phyloP scores from a whole-genome alignment of 805 yeast genomes.

The Pachysolen tannophilus region DNA sequence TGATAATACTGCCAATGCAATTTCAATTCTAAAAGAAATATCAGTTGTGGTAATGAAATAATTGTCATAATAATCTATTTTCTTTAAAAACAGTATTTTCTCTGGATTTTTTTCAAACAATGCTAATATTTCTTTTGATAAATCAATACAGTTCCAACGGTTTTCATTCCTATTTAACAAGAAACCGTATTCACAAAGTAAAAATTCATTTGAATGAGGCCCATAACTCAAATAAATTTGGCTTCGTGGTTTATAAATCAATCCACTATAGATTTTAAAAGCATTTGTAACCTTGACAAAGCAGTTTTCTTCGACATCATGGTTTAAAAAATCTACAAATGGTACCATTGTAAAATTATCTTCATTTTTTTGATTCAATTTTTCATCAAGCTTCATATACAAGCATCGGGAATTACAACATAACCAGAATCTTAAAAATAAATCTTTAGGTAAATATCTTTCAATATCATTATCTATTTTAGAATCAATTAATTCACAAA shows the following conservation, averaged over 20 bases:
- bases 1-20: slow-evolving; percentile 60
- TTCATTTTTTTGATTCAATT: slow-evolving; percentile 33
- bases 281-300: slow-evolving; percentile 33
- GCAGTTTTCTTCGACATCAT: slow-evolving; percentile 45
- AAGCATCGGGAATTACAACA: slow-evolving; percentile 89
- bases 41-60: slow-evolving; percentile 52
- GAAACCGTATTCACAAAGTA: slow-evolving; percentile 86
- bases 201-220: slow-evolving; percentile 76
- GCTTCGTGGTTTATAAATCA: slow-evolving; percentile 28
- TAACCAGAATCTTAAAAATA: slow-evolving; percentile 43
- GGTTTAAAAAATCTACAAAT: slow-evolving; percentile 82
- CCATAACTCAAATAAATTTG: slow-evolving; percentile 79
- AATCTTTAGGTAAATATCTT: slow-evolving; percentile 44
- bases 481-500: slow-evolving; percentile 17
- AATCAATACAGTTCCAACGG: slow-evolving; percentile 64
- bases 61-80: slow-evolving; percentile 58
- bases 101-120: slow-evolving; percentile 23
- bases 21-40: slow-evolving; percentile 64
- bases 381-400: slow-evolving; percentile 54
- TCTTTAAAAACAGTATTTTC: slow-evolving; percentile 39
- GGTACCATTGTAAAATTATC: slow-evolving; percentile 91
- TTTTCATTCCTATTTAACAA: slow-evolving; percentile 35
- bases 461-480: slow-evolving; percentile 13
- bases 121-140: slow-evolving; percentile 34
- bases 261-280: slow-evolving; percentile 41